Conservation (phyloP, 108 stramenopile species). For the Fistulifera solaris region DNA sequence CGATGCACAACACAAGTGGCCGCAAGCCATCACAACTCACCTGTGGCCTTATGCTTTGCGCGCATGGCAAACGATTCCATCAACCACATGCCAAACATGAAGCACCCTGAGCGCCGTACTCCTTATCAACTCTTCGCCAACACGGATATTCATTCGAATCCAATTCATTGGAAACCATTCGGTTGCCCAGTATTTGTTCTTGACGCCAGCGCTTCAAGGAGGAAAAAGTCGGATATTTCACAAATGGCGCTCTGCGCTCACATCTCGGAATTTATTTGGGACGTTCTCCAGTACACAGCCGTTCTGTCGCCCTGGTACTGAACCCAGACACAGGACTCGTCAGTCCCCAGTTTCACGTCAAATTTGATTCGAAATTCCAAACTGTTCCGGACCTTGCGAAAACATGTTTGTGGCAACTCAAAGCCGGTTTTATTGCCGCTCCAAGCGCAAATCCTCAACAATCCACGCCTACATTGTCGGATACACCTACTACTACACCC, state of each 20-base stretch:
- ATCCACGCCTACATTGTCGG: no score
- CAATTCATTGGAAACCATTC: conserved; percentile 15
- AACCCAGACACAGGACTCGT: conserved; percentile 22
- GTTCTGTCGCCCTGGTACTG: conserved; percentile 28
- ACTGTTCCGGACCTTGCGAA: conserved; percentile 6
- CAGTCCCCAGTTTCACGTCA: conserved; percentile 31
- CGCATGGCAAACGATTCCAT: conserved; percentile 11
- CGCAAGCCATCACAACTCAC: conserved; percentile 9
- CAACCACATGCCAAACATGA: conserved; percentile 6
- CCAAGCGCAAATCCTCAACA: no score
- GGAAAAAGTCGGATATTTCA: conserved; percentile 1
- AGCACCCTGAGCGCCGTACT: neutral
- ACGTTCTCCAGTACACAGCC: conserved; percentile 17
- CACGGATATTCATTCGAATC: conserved; percentile 8
- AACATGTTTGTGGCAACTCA: conserved; percentile 1
- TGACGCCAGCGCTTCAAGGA: conserved; percentile 7
- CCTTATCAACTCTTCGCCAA: conserved; percentile 10
- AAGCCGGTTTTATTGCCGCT: conserved; percentile 1
- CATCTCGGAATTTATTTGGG: conserved; percentile 30
- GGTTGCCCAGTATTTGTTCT: conserved; percentile 21
- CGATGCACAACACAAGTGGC: conserved; percentile 23
- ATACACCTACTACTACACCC: no score
- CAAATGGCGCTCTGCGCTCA: conserved; percentile 30
- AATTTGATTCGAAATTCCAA: conserved; percentile 24
- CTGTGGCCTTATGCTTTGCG: conserved; percentile 32